Percentiles rank a stretch among this genome's conserved stretches.
Evolutionary conservation across 495 filamentous ascomycete genomes (phyloP).

Genomic region (Xylaria palmicola): DNA sequence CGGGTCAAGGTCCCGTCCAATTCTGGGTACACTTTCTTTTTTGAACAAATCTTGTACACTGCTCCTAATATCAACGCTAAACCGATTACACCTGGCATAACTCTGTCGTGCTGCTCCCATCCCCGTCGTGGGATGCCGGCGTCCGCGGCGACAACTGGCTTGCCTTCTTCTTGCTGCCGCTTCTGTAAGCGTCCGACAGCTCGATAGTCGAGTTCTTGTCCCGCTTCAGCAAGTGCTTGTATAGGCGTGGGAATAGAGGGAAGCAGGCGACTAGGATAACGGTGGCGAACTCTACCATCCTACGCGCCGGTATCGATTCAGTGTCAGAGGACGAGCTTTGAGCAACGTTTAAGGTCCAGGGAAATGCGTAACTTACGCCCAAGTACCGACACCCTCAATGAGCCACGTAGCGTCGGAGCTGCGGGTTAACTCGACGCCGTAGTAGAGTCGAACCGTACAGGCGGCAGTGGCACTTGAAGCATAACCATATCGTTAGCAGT

Average conservation of each 20-base stretch:
- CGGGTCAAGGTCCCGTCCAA: too few species aligned
- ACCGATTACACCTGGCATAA: conserved; percentile 2
- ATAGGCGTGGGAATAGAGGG: conserved; percentile 7
- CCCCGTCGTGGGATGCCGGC: neutral
- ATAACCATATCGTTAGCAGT: neutral
- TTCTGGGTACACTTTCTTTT: too few species aligned
- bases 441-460: neutral
- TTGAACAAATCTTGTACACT: too few species aligned
- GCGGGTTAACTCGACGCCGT: neutral
- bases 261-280: neutral
- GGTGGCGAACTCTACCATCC: neutral
- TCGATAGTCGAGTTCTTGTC: neutral
- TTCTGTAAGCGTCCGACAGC: neutral
- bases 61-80: too few species aligned
- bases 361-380: neutral
- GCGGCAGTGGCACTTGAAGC: neutral
- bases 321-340: too few species aligned
- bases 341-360: too few species aligned
- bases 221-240: neutral
- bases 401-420: neutral
- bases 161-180: conserved; percentile 2
- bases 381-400: neutral
- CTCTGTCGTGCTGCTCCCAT: neutral
- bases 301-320: too few species aligned
- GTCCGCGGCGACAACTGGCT: neutral